These are phyloP conservation scores for Crucibulum laeve DNA, from an alignment of 768 basidiomycete genomes.

Conservation along the genomic window DNA sequence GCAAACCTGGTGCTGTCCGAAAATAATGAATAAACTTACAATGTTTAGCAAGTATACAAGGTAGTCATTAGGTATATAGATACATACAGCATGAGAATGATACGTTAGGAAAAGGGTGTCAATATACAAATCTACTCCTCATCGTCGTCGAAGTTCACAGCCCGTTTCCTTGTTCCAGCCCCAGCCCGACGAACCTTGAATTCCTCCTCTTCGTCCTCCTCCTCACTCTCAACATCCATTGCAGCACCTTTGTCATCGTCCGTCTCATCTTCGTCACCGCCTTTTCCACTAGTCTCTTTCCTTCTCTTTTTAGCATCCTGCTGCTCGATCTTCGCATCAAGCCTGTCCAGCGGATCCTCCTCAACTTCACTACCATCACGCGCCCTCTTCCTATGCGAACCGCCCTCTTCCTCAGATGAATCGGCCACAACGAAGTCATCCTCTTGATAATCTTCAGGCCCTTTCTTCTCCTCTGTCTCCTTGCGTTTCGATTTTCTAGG, in stretches of 20 bases:
- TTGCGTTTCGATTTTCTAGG: constrained; percentile 44
- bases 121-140: constrained; percentile 34
- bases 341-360: constrained; percentile 62
- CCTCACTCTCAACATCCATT: constrained; percentile 77
- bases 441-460: constrained; percentile 69
- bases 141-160: constrained; percentile 58
- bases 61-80: constrained; percentile 8
- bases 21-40: constrained; percentile 13
- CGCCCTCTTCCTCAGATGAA: constrained; percentile 63
- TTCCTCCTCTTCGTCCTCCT: constrained; percentile 71
- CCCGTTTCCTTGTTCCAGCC: constrained; percentile 50
- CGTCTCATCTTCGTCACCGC: constrained; percentile 22
- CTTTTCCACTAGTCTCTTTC: constrained; percentile 21
- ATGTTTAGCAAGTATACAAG: background rate
- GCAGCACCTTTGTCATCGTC: constrained; percentile 35
- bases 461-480: constrained; percentile 46
- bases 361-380: constrained; percentile 34
- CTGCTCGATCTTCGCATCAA: constrained; percentile 67
- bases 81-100: no score
- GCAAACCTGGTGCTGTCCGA: constrained; percentile 27
- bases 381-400: constrained; percentile 32
- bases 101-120: no score
- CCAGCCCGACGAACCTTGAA: constrained; percentile 57
- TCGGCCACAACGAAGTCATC: constrained; percentile 86
- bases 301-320: constrained; percentile 43